These are phyloP conservation scores for Antrodiella citrinella DNA, from an alignment of 768 basidiomycete species.

Conservation along the genomic window DNA sequence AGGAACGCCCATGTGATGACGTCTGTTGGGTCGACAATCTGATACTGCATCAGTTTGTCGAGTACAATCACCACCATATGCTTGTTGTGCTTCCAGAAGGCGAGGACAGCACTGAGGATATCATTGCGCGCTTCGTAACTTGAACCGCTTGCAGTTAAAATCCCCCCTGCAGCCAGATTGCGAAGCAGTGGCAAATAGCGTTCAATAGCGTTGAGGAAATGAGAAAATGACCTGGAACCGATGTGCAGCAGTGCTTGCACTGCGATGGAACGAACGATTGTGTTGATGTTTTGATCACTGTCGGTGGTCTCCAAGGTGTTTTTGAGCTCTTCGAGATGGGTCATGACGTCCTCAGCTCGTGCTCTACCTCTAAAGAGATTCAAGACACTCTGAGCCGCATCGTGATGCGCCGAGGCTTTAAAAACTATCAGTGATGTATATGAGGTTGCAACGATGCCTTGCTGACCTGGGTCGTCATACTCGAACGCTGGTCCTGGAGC, in stretches of 20 bases:
- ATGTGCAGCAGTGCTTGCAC: conserved; percentile 86
- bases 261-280: conserved; percentile 65
- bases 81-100: conserved; percentile 78
- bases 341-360: conserved; percentile 73
- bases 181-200: conserved; percentile 80
- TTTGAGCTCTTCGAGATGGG: conserved; percentile 64
- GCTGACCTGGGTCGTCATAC: conserved; percentile 74
- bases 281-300: conserved; percentile 55
- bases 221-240: conserved; percentile 93
- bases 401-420: conserved; percentile 67
- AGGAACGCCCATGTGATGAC: conserved; percentile 81
- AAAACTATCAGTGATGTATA: background rate
- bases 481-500: conserved; percentile 76
- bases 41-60: conserved; percentile 98
- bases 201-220: conserved; percentile 95
- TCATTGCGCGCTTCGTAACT: conserved; percentile 55
- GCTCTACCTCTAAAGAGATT: conserved; percentile 76
- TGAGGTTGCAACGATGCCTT: too few species aligned
- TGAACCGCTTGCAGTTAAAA: conserved; percentile 26
- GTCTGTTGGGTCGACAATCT: conserved; percentile 91
- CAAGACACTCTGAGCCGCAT: conserved; percentile 71
- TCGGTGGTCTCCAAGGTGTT: conserved; percentile 52
- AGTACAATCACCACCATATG: conserved; percentile 91
- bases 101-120: conserved; percentile 60
- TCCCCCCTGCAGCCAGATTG: conserved; percentile 40